Percentiles rank a stretch among this genome's conserved stretches.
phyloP scores from a whole-genome alignment of 2,329 filamentous ascomycete genomes.

The Biscogniauxia mediterranea region DNA sequence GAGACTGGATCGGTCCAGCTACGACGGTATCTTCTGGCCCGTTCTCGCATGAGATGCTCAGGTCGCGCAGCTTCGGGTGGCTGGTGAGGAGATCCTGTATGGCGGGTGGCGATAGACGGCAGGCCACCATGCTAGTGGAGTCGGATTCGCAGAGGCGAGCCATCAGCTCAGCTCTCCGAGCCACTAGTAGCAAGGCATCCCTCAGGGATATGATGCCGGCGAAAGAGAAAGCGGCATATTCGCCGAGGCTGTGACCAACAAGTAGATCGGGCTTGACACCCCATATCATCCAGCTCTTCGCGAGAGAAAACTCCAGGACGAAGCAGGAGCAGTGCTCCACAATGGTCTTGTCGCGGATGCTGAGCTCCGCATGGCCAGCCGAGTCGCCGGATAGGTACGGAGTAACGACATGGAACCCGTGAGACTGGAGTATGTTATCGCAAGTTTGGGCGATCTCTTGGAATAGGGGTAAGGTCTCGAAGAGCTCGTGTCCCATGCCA shows the following conservation, averaged over 20 bases:
- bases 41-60: constrained; percentile 33
- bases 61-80: constrained; percentile 5
- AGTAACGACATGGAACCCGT: constrained; percentile 30
- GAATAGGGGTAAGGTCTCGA: constrained; percentile 28
- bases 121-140: constrained; percentile 22
- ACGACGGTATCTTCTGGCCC: constrained; percentile 31
- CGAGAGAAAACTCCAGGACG: constrained; percentile 31
- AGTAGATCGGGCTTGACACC: constrained; percentile 21
- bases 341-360: constrained; percentile 12
- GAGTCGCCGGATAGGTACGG: constrained; percentile 40
- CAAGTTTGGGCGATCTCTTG: constrained; percentile 24
- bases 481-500: constrained; percentile 32
- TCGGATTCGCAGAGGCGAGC: constrained; percentile 12
- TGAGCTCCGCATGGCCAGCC: constrained; percentile 10
- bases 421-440: constrained; percentile 22
- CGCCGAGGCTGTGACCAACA: constrained; percentile 27
- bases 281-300: constrained; percentile 29
- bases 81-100: constrained; percentile 13
- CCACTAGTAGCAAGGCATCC: constrained; percentile 23
- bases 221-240: constrained; percentile 26
- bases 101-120: constrained; percentile 7
- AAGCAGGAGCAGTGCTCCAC: constrained; percentile 31
- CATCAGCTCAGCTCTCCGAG: constrained; percentile 24
- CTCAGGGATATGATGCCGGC: constrained; percentile 16
- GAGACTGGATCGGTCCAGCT: constrained; percentile 21